Evolutionary conservation across 192 early-diverging fungal genomes (phyloP), one percentile per base, ranked within the genome.

Genomic region (Dimargaris xerosporica): DNA sequence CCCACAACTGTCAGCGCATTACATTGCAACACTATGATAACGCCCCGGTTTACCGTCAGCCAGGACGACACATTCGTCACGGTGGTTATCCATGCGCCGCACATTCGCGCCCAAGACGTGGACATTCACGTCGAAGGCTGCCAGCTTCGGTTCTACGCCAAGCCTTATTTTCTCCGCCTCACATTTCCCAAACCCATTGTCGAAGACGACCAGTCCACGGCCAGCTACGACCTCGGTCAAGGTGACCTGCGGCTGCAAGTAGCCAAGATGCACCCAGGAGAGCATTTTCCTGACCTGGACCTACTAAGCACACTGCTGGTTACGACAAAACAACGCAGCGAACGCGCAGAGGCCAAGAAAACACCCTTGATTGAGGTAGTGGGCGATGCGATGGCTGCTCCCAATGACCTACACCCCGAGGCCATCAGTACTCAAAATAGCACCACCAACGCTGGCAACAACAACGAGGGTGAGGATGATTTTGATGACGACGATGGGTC

Each of bases 111-210:
- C 9, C 83, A 88, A 65, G 80, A 94, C 9, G 80, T 99, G 12
- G 93, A 99, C 67, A 77, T 94, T 59, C 79, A 85, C 69, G 82
- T 94, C 45, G 78, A 92, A 17, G 89, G 77, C 11, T 76, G 68
- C 54, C 87, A 91, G 59, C 89, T 99, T 75, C 86, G 83, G 65
- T 96, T 99, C 64, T 86, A 82, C 67, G 76, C 89, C 50, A 78
- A 80, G 43, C 96, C 94, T 1, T 99, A 99, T 75, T 99, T 92
- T 66, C 77, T 96, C 19, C 76, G 93, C 53, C 73, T 98, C 16
- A 80, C 80, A 15, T 86, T 98, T 46, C 89, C 92, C 10, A 83
- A 81, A 39, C 78, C 81, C 53, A 66, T 98, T 11, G 67, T 91
- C 0, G 92, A 95, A 64, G 90, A 96, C 71, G 93, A 93, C 26